A percentile compares a stretch with the other conserved stretches of the same genome.
Evolutionary conservation across 2,329 filamentous ascomycete genomes (phyloP).

Genomic region (Davidsoniella virescens): DNA sequence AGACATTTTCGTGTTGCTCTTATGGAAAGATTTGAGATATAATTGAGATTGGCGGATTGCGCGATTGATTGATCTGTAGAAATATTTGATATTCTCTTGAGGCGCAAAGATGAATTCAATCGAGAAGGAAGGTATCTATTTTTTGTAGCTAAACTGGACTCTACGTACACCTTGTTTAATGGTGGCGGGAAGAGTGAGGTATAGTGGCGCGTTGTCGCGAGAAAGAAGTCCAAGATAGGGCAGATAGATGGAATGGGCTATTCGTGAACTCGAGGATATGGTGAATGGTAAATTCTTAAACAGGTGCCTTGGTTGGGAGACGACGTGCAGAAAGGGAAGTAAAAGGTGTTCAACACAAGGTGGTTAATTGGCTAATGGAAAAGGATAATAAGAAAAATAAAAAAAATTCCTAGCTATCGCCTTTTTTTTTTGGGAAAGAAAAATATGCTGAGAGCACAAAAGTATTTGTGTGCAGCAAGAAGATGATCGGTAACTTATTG

Average conservation of each 20-base stretch:
- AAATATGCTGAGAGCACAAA: no score
- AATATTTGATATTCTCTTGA: not conserved
- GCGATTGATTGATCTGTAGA: not conserved
- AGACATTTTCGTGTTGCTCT: slow-evolving; percentile 45
- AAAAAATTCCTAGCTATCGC: no score
- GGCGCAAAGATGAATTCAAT: slow-evolving; percentile 6
- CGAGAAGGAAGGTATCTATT: slow-evolving; percentile 2
- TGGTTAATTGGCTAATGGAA: no score
- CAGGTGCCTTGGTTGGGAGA: not conserved
- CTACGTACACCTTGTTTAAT: slow-evolving; percentile 9
- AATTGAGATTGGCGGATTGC: not conserved
- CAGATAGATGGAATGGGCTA: slow-evolving; percentile 1
- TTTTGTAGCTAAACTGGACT: slow-evolving; percentile 7
- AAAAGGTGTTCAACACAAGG: not conserved
- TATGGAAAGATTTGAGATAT: not conserved
- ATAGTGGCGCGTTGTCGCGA: slow-evolving; percentile 11
- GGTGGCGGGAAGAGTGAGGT: slow-evolving; percentile 9
- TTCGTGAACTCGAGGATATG: slow-evolving; percentile 7
- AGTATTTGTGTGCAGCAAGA: no score
- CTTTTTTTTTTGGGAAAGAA: no score
- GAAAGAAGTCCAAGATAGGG: slow-evolving; percentile 1
- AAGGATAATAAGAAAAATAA: no score
- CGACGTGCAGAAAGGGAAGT: not conserved
- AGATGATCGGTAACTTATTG: no score
- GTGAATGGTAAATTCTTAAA: no score